phyloP scores from a whole-genome alignment of 257 asterid species.

The Solanum appendiculatum region DNA sequence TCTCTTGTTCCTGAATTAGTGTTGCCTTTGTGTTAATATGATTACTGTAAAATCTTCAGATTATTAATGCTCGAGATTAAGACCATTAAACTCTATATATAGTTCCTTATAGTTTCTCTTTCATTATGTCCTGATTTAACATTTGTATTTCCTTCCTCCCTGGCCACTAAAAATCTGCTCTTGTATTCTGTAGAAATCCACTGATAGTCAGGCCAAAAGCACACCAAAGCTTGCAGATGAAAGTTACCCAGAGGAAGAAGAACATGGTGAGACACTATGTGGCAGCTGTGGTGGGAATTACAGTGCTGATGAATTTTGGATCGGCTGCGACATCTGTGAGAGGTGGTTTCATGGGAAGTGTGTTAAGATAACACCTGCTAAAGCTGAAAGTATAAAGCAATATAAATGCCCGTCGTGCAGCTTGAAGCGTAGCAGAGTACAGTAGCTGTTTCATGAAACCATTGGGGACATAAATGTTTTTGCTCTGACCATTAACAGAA shows the following conservation, averaged over 20 bases:
- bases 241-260: conserved; percentile 56
- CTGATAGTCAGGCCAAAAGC: conserved; percentile 61
- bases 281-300: conserved; percentile 87
- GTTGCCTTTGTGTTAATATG: not conserved
- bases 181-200: conserved; percentile 35
- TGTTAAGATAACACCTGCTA: conserved; percentile 87
- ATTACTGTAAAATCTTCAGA: not conserved
- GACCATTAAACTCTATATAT: not conserved
- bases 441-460: conserved; percentile 15
- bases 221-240: conserved; percentile 60
- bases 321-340: conserved; percentile 86
- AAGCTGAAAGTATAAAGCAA: conserved; percentile 87
- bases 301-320: conserved; percentile 87
- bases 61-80: not conserved
- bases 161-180: not conserved
- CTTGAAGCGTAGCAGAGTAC: conserved; percentile 53
- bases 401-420: conserved; percentile 90
- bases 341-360: conserved; percentile 89
- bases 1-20: not conserved
- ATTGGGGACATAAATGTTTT: conserved; percentile 13
- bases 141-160: not conserved
- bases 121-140: not conserved
- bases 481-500: conserved; percentile 36
- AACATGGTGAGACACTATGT: conserved; percentile 81
- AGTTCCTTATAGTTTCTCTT: not conserved